phyloP scores from a whole-genome alignment of 2,329 filamentous ascomycete genomes.

The Knufia fluminis region DNA sequence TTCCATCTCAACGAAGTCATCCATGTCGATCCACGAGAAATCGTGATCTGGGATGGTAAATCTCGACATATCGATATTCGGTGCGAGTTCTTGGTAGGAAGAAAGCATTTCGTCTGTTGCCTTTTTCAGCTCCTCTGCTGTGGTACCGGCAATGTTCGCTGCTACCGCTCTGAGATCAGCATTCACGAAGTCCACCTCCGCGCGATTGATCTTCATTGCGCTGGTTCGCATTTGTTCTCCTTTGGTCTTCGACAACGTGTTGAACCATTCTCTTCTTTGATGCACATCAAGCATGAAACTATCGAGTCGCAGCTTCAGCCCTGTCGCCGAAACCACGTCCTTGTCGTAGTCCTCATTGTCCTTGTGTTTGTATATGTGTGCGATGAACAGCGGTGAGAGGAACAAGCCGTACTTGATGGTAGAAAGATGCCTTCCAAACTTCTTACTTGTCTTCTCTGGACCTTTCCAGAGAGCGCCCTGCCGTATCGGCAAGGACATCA shows the following conservation, averaged over 20 bases:
- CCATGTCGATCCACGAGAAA: slow-evolving; percentile 97
- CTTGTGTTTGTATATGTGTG: slow-evolving; percentile 98
- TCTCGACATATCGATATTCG: slow-evolving; percentile 59
- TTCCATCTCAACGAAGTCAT: slow-evolving; percentile 95
- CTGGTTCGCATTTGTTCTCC: slow-evolving; percentile 73
- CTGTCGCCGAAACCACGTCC: slow-evolving; percentile 75
- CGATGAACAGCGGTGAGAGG: slow-evolving; percentile 84
- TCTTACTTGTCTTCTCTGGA: slow-evolving; percentile 93
- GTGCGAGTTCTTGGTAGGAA: slow-evolving; percentile 44
- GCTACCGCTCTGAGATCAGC: slow-evolving; percentile 91
- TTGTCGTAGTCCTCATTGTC: slow-evolving; percentile 79
- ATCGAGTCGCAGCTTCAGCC: slow-evolving; percentile 90
- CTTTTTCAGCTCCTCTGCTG: slow-evolving; percentile 61
- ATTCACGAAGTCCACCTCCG: slow-evolving; percentile 81
- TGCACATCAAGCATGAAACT: slow-evolving; percentile 97
- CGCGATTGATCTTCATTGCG: slow-evolving; percentile 91
- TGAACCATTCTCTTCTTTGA: slow-evolving; percentile 85
- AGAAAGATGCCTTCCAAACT: slow-evolving; percentile 92
- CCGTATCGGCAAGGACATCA: slow-evolving; percentile 87
- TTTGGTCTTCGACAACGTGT: slow-evolving; percentile 65
- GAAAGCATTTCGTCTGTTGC: slow-evolving; percentile 55
- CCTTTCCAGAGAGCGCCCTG: slow-evolving; percentile 88
- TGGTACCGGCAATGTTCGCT: slow-evolving; percentile 75
- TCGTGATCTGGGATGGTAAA: slow-evolving; percentile 96
- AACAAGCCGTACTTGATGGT: slow-evolving; percentile 97